Conservation (phyloP, 176 grass and related monocot genomes). For the Musa itinerans region DNA sequence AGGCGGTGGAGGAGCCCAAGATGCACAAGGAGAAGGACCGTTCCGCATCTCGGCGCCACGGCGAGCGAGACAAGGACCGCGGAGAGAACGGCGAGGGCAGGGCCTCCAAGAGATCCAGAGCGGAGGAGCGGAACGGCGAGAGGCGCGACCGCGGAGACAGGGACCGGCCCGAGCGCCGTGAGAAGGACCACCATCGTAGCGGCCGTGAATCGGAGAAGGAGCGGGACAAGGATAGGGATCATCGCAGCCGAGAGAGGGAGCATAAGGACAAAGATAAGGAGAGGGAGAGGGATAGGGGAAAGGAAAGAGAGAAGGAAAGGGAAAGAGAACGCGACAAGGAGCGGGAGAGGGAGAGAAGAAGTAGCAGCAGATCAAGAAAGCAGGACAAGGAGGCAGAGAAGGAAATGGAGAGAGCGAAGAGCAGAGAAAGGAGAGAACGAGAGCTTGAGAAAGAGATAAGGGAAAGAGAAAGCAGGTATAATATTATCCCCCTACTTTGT, state of each 20-base stretch:
- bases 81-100: not conserved
- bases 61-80: not conserved
- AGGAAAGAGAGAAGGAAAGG: not conserved
- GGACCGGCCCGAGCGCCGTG: not conserved
- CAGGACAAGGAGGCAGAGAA: not conserved
- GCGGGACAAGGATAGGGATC: slow-evolving; percentile 1
- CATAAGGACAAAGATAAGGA: slow-evolving; percentile 4
- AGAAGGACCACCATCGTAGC: not conserved
- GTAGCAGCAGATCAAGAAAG: not conserved
- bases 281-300: not conserved
- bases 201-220: slow-evolving; percentile 4
- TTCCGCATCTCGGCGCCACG: not conserved
- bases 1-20: slow-evolving; percentile 11
- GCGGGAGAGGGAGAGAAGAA: slow-evolving; percentile 12
- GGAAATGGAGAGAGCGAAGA: not conserved
- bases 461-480: slow-evolving; percentile 9
- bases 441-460: slow-evolving; percentile 3
- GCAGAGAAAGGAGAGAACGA: not conserved
- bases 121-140: slow-evolving; percentile 1
- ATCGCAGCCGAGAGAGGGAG: not conserved
- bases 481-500: not conserved
- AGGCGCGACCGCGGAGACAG: not conserved
- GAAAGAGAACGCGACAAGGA: slow-evolving; percentile 6
- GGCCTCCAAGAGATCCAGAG: slow-evolving; percentile 11
- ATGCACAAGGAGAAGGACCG: slow-evolving; percentile 13